A percentile compares a stretch with the other conserved stretches of the same genome.
Evolutionary conservation across 1,139 yeast species (phyloP).

Genomic region (Blastobotrys arbuscula): DNA sequence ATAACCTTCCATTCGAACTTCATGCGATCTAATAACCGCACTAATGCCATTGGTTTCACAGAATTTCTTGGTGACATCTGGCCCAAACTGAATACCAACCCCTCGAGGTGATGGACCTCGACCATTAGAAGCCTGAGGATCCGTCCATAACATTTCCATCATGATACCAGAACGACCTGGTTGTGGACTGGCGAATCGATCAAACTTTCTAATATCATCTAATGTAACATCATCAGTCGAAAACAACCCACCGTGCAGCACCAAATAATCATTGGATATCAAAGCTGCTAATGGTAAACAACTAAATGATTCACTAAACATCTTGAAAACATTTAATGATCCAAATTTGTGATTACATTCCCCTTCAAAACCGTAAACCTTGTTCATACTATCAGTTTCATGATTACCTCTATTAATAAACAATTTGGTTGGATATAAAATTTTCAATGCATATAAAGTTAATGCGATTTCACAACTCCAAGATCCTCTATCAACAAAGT

Average conservation of each 20-base stretch:
- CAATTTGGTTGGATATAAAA: slow-evolving; percentile 66
- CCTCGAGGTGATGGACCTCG: slow-evolving; percentile 91
- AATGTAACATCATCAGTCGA: slow-evolving; percentile 68
- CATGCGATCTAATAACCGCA: slow-evolving; percentile 89
- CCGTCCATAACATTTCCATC: slow-evolving; percentile 98
- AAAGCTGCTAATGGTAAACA: slow-evolving; percentile 82
- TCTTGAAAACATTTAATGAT: slow-evolving; percentile 71
- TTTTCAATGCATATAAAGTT: slow-evolving; percentile 69
- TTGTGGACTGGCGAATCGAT: slow-evolving; percentile 63
- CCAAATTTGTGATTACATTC: slow-evolving; percentile 85
- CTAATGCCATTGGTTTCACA: slow-evolving; percentile 64
- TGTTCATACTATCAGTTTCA: slow-evolving; percentile 95
- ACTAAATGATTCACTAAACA: slow-evolving; percentile 83
- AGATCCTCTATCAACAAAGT: slow-evolving; percentile 95
- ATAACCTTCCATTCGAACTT: slow-evolving; percentile 88
- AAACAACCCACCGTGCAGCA: slow-evolving; percentile 95
- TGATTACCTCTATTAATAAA: slow-evolving; percentile 92
- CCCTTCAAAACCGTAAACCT: slow-evolving; percentile 92
- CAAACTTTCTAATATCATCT: slow-evolving; percentile 65
- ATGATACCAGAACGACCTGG: slow-evolving; percentile 90
- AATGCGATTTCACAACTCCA: slow-evolving; percentile 98
- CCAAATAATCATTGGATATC: slow-evolving; percentile 68
- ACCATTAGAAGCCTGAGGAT: slow-evolving; percentile 77
- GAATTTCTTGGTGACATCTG: slow-evolving; percentile 81
- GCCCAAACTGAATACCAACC: slow-evolving; percentile 93